Percentiles rank a stretch among this genome's conserved stretches.
These are phyloP conservation scores for Cutaneotrichosporon arboriforme DNA, from an alignment of 1,284 basidiomycete genomes.

Conservation along the genomic window DNA sequence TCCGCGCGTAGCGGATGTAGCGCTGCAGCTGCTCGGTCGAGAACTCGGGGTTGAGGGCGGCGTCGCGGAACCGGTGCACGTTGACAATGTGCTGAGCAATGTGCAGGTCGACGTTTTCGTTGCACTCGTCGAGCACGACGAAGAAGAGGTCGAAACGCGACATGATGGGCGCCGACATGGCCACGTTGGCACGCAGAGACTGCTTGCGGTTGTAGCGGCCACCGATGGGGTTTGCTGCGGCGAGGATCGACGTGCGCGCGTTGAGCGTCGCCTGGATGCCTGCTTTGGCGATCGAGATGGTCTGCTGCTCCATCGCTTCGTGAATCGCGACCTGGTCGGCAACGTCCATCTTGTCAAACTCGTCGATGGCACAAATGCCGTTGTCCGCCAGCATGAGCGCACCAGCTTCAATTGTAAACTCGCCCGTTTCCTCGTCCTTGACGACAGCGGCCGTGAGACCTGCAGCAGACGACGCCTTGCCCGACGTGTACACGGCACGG, in stretches of 20 bases:
- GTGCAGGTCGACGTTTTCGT: slow-evolving; percentile 85
- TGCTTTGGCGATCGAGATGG: slow-evolving; percentile 98
- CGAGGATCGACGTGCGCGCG: slow-evolving; percentile 93
- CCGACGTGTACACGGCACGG: slow-evolving; percentile 96
- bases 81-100: slow-evolving; percentile 97
- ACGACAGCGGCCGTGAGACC: slow-evolving; percentile 98
- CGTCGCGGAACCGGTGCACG: slow-evolving; percentile 91
- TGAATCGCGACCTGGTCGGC: slow-evolving; percentile 98
- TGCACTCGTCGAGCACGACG: slow-evolving; percentile 95
- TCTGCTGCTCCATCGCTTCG: slow-evolving; percentile 99
- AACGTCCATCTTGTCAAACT: slow-evolving; percentile 99
- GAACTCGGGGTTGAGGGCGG: slow-evolving; percentile 92
- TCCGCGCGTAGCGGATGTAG: slow-evolving; percentile 93
- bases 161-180: slow-evolving; percentile 99
- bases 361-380: slow-evolving; percentile 98
- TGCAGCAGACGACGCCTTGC: slow-evolving; percentile 96
- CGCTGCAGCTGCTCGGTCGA: slow-evolving; percentile 93
- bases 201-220: slow-evolving; percentile 96
- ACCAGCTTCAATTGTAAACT: slow-evolving; percentile 98
- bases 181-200: slow-evolving; percentile 87
- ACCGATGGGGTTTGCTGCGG: slow-evolving; percentile 94
- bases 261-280: slow-evolving; percentile 98
- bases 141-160: slow-evolving; percentile 98
- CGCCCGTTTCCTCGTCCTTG: slow-evolving; percentile 96
- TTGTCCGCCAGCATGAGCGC: slow-evolving; percentile 99